A percentile compares a stretch with the other conserved stretches of the same genome.
Conservation (phyloP, 1,284 basidiomycete species). For the Fomitiporia mediterranea region DNA sequence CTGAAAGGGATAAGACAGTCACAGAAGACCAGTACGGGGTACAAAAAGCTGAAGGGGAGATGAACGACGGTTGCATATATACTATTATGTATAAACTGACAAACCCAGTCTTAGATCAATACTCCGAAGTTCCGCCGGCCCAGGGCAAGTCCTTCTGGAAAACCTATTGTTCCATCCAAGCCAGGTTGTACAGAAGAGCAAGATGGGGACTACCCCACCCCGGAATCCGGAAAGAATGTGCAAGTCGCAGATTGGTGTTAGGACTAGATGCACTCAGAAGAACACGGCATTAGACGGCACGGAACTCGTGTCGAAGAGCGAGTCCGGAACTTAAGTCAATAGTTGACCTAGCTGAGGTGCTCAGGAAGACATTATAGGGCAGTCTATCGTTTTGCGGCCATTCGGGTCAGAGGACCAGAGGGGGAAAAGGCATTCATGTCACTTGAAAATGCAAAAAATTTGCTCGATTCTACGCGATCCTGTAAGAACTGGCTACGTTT, state of each 20-base stretch:
- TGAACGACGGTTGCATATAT: neutral
- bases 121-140: neutral
- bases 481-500: too few relatives aligned
- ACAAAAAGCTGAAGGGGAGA: neutral
- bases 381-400: too few relatives aligned
- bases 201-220: neutral
- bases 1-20: neutral
- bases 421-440: too few relatives aligned
- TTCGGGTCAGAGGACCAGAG: too few relatives aligned
- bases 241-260: neutral
- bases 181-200: neutral
- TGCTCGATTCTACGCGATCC: too few relatives aligned
- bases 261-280: neutral
- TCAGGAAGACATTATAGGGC: too few relatives aligned
- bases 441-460: too few relatives aligned
- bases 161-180: neutral
- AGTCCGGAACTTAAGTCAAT: neutral
- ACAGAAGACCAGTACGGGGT: neutral
- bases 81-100: neutral
- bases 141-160: neutral
- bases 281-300: slow-evolving; percentile 1
- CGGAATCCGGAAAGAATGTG: neutral
- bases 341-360: too few relatives aligned
- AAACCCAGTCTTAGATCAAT: neutral
- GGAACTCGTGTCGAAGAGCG: neutral